These are phyloP conservation scores for Hymenoscyphus albidus DNA, from an alignment of 2,329 filamentous ascomycete genomes.

Conservation along the genomic window DNA sequence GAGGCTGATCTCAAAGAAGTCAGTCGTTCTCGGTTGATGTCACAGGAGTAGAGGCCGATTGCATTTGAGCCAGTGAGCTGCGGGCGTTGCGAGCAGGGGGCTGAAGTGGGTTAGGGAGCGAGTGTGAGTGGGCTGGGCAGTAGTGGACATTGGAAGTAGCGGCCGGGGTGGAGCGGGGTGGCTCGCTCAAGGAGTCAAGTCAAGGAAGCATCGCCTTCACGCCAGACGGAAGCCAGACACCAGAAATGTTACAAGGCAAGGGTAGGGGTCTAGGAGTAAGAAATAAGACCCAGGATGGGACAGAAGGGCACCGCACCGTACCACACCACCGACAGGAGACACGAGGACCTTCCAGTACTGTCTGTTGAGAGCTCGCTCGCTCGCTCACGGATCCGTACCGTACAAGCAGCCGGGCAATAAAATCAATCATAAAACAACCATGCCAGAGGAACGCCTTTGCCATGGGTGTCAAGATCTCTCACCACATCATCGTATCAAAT, in stretches of 20 bases:
- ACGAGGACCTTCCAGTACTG: neutral
- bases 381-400: neutral
- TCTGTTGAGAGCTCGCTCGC: neutral
- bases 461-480: neutral
- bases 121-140: neutral
- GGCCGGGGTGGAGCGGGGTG: neutral
- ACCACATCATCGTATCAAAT: neutral
- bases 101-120: neutral
- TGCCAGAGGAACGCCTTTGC: slow-evolving; percentile 2
- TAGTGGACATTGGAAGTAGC: neutral
- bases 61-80: neutral
- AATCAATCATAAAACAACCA: slow-evolving; percentile 7
- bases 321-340: neutral
- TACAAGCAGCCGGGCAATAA: slow-evolving; percentile 2
- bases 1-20: slow-evolving; percentile 34
- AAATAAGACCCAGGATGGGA: slow-evolving; percentile 1
- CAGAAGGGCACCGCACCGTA: too few relatives aligned
- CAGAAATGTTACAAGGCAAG: slow-evolving; percentile 4
- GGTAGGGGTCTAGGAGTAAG: slow-evolving; percentile 2
- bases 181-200: too few relatives aligned
- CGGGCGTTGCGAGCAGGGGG: neutral
- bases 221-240: neutral
- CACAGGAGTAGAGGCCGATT: slow-evolving; percentile 26
- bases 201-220: neutral
- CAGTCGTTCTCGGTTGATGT: slow-evolving; percentile 32